Conservation (phyloP, 441 rosid genomes). For the Raphanus hybrid region DNA sequence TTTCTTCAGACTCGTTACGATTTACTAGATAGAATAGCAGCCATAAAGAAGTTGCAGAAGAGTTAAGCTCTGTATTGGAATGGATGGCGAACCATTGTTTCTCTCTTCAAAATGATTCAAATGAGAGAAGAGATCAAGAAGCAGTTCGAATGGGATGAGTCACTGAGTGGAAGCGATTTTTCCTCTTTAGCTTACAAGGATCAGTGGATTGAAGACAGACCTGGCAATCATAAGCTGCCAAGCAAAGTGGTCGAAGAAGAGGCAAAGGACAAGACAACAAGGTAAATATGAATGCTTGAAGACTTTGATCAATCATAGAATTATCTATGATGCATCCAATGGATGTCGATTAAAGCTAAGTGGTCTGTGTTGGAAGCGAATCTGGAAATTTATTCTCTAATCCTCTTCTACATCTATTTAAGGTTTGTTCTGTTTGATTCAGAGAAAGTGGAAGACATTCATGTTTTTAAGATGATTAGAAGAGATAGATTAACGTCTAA, state of each 20-base stretch:
- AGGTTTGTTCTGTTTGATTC: background rate
- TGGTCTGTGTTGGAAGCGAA: background rate
- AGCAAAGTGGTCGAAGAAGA: background rate
- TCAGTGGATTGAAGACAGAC: too few relatives aligned
- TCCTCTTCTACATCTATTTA: background rate
- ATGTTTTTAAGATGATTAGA: too few relatives aligned
- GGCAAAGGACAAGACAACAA: background rate
- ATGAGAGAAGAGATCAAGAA: constrained; percentile 73
- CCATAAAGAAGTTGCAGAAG: constrained; percentile 56
- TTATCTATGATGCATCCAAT: too few relatives aligned
- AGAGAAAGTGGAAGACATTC: too few relatives aligned
- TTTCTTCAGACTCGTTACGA: too few relatives aligned
- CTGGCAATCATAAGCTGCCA: constrained; percentile 15
- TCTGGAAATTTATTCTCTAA: background rate
- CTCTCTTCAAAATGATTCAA: constrained; percentile 79
- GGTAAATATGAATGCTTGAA: too few relatives aligned
- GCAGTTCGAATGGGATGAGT: constrained; percentile 65
- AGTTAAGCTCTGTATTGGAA: constrained; percentile 64
- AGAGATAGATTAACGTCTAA: background rate
- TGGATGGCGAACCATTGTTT: constrained; percentile 82
- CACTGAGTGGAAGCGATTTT: constrained; percentile 54
- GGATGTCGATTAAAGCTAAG: background rate
- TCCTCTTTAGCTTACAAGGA: constrained; percentile 20
- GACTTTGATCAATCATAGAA: too few relatives aligned
- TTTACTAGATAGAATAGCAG: too few relatives aligned